Evolutionary conservation across 768 basidiomycete species (phyloP), one percentile per base, ranked within the genome.

Genomic region (Dacryopinax primogenitus): DNA sequence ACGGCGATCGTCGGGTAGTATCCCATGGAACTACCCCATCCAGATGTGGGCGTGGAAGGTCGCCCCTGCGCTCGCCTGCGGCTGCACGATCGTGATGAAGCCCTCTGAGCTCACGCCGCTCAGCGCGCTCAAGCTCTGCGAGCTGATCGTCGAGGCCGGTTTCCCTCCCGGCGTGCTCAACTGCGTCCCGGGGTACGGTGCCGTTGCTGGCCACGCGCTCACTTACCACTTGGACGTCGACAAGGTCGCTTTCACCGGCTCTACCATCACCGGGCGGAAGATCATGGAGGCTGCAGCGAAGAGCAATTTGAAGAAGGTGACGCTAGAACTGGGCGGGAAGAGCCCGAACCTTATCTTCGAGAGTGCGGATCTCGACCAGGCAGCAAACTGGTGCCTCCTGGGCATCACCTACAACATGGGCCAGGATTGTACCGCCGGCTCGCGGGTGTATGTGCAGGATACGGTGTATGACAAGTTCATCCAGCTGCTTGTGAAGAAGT

Each of bases 191-290:
- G 93, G 92, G 26, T 77, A 87, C 39, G 94, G 94, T 32, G 68
- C 80, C 61, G 81, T 90, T 37, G 92, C 91, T 63, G 94, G 94
- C 32, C 88, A 88, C 7, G 90, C 92, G 1, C 80, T 98, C 66
- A 78, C 93, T 3, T 75, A 82, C 12, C 95, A 98, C 75, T 81
- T 74, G 64, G 89, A 87, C 69, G 87, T 98, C 58, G 91, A 96
- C 78, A 95, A 96, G 76, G 82, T 97, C 67, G 93, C 94, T 1
- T 96, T 97, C 75, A 97, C 95, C 9, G 95, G 95, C 51, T 92
- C 89, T 35, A 94, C 92, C 15, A 72, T 83, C 64, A 94, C 92
- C 3, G 95, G 95, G 26, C 83, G 92, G 26, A 89, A 87, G 72
- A 85, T 98, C 72, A 87, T 92, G 84, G 85, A 87, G 72, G 92